Evolutionary conservation across 2,329 filamentous ascomycete species (phyloP), one percentile per base, ranked within the genome.

Genomic region (Bipolaris victoriae): DNA sequence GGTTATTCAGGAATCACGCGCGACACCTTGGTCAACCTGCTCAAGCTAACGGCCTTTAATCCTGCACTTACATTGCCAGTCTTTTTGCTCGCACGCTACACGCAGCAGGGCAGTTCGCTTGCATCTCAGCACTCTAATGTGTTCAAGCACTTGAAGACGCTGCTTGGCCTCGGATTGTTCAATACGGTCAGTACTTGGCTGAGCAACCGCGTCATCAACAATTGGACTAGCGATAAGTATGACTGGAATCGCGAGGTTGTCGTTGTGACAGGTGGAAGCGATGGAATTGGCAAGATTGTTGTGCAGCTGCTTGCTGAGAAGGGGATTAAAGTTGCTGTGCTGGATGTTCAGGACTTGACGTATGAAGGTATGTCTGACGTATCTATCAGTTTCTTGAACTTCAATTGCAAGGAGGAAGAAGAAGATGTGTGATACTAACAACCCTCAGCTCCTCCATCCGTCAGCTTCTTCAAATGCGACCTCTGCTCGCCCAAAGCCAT

Each of bases 261-360:
- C 2, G 79, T 92, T 41, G 82, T 93, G 18, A 93, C 90, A 0
- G 90, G 91, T 7, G 90, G 90, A 7, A 86, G 88, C 40, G 85
- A 86, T 54, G 90, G 90, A 0, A 92, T 94, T 67, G 90, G 90
- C 13, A 85, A 83, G 18, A 78, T 83, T 36, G 82, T 91, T 3
- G 89, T 89, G 13, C 81, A 82, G 62, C 73, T 88, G 51, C 79
- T 95, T n/a, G 87, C 86, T 0, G 84, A 87, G 71, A 79, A 78
- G 58, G 85, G 84, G 1, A 80, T 90, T 64, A 89, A 85, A 62
- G 88, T 92, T 33, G 88, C 88, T 0, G 87, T 92, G 2, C 73
- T 93, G 35, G 90, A 94, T 76, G 82, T 91, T 33, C 86, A 89
- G 65, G 81, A 82, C 5, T 76, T 88, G 75, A 83, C 81, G 18